phyloP scores from a whole-genome alignment of 2,329 filamentous ascomycete species.

The Aspergillus hiratsukae region DNA sequence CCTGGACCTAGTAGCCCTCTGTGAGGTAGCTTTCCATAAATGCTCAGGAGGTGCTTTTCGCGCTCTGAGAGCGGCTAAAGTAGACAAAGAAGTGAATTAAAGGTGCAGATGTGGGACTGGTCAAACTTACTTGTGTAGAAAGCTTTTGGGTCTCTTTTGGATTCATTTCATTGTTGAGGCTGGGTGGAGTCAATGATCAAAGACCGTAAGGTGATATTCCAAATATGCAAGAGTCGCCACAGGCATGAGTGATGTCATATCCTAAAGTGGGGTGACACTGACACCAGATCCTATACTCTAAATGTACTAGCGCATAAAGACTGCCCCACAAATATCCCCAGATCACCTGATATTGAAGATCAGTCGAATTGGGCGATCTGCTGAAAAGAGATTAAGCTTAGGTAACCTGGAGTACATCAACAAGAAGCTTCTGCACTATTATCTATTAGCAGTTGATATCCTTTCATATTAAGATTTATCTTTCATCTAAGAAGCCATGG shows the following conservation, averaged over 20 bases:
- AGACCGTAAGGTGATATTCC: neutral
- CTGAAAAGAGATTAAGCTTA: too few relatives aligned
- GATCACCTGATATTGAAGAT: too few relatives aligned
- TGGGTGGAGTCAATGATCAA: neutral
- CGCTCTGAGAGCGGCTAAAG: neutral
- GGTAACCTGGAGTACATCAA: too few relatives aligned
- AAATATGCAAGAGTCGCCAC: neutral
- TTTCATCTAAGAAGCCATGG: too few relatives aligned
- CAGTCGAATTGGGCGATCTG: too few relatives aligned
- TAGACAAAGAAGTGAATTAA: neutral
- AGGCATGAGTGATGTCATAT: neutral
- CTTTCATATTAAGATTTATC: too few relatives aligned
- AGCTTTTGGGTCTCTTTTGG: neutral
- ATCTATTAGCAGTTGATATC: too few relatives aligned
- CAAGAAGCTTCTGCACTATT: too few relatives aligned
- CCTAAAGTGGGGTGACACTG: too few relatives aligned
- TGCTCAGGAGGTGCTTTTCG: neutral
- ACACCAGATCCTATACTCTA: too few relatives aligned
- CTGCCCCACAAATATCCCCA: neutral
- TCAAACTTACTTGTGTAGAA: neutral
- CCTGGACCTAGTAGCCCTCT: neutral
- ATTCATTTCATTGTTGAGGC: neutral
- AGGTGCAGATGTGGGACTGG: neutral
- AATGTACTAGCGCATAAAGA: too few relatives aligned
- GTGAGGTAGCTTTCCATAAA: neutral